These are phyloP conservation scores for Cercophora sp. DNA, from an alignment of 495 filamentous ascomycete species.

Conservation along the genomic window DNA sequence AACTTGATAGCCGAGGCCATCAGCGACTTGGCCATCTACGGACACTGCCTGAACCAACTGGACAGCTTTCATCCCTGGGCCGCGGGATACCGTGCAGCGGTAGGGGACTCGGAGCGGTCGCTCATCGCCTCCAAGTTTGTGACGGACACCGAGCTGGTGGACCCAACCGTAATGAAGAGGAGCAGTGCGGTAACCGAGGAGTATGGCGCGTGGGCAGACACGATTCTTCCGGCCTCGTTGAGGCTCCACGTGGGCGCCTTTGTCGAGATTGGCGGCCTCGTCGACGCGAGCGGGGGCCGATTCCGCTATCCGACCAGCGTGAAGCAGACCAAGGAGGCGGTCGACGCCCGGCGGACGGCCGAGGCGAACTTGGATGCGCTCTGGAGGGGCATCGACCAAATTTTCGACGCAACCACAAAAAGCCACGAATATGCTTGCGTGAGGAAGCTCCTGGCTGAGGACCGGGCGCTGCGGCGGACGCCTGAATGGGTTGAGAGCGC, in stretches of 20 bases:
- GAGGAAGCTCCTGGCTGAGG: slow-evolving; percentile 31
- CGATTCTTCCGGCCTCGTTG: too few species aligned
- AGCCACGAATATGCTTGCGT: too few species aligned
- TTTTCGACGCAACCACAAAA: too few species aligned
- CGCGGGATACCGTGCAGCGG: slow-evolving; percentile 28
- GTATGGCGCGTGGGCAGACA: too few species aligned
- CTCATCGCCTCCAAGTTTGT: too few species aligned
- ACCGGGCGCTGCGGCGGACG: slow-evolving; percentile 23
- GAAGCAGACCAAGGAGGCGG: slow-evolving; percentile 40
- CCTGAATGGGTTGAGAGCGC: slow-evolving; percentile 24
- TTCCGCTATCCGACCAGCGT: slow-evolving; percentile 52
- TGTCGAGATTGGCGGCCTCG: slow-evolving; percentile 27
- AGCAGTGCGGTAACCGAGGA: too few species aligned
- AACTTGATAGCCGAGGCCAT: slow-evolving; percentile 30
- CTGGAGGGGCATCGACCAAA: slow-evolving; percentile 32
- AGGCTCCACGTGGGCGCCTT: too few species aligned
- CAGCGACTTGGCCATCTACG: slow-evolving; percentile 42
- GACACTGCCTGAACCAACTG: slow-evolving; percentile 39
- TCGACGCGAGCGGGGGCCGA: slow-evolving; percentile 24
- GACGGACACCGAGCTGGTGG: too few species aligned
- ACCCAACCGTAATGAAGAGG: too few species aligned
- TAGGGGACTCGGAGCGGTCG: too few species aligned
- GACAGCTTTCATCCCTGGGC: slow-evolving; percentile 48
- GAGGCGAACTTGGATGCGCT: slow-evolving; percentile 48
- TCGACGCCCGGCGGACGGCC: slow-evolving; percentile 30